Conservation (phyloP, 805 yeast genomes). For the Candida rishiriensis region DNA sequence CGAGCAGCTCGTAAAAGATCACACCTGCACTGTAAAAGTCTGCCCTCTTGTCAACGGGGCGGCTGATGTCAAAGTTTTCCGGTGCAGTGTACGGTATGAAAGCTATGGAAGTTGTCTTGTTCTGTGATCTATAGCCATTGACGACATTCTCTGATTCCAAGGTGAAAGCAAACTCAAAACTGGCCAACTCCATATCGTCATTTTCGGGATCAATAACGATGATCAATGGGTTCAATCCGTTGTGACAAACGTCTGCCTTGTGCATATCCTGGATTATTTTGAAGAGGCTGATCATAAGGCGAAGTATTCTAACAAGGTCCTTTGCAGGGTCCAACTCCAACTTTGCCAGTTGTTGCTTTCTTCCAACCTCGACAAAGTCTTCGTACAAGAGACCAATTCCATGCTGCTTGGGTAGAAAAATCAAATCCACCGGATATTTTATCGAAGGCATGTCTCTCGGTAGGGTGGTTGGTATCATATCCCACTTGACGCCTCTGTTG, state of each 20-base stretch:
- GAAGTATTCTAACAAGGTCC: conserved; percentile 22
- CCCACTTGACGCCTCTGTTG: conserved; percentile 1
- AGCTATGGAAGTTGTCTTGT: conserved; percentile 33
- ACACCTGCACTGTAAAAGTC: conserved; percentile 48
- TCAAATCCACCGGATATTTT: conserved; percentile 1
- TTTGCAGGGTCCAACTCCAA: neutral
- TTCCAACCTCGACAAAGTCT: neutral
- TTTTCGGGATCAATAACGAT: conserved; percentile 32
- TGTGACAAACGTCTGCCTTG: conserved; percentile 40
- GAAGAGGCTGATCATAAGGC: conserved; percentile 19
- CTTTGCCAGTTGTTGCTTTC: neutral
- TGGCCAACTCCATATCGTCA: conserved; percentile 35
- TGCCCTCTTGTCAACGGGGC: conserved; percentile 40
- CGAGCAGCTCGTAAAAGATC: conserved; percentile 43
- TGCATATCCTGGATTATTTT: conserved; percentile 31
- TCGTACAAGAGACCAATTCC: conserved; percentile 6
- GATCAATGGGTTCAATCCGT: conserved; percentile 39
- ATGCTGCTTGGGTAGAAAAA: conserved; percentile 1
- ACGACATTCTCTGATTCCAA: conserved; percentile 37
- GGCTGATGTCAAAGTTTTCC: conserved; percentile 39
- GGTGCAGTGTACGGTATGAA: conserved; percentile 47
- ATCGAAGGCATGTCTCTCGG: conserved; percentile 4
- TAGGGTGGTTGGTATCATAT: conserved; percentile 4
- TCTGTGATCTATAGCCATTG: conserved; percentile 38
- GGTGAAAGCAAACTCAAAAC: conserved; percentile 47